A percentile compares a stretch with the other conserved stretches of the same genome.
These are phyloP conservation scores for Coccomyxa sp. DNA, from an alignment of 139 green algal genomes.

Conservation along the genomic window DNA sequence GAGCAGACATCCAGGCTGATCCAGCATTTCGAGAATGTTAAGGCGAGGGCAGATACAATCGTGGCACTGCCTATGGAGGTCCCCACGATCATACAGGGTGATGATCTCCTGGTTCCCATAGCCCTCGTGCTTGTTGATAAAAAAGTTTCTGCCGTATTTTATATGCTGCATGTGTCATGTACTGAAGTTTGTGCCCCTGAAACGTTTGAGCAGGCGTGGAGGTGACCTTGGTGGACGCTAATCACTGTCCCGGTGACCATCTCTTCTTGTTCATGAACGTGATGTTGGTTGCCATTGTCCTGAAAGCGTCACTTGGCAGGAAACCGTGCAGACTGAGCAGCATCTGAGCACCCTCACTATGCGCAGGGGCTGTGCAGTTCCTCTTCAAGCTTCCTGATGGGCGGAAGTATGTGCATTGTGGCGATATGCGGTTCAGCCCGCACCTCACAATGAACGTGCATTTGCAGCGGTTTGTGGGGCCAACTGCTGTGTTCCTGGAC, in stretches of 20 bases:
- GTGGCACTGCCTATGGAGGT: conserved; percentile 40
- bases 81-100: conserved; percentile 45
- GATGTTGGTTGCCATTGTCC: no score
- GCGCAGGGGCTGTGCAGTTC: conserved; percentile 53
- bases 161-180: no score
- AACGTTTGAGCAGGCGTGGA: conserved; percentile 27
- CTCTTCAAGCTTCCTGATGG: conserved; percentile 64
- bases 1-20: conserved; percentile 57
- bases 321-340: background rate
- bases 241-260: conserved; percentile 63
- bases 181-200: no score
- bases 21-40: conserved; percentile 32
- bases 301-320: no score
- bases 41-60: conserved; percentile 36
- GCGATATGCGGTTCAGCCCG: conserved; percentile 66
- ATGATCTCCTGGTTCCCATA: background rate
- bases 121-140: no score
- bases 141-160: no score
- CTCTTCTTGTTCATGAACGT: background rate
- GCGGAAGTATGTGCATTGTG: conserved; percentile 60
- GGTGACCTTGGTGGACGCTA: conserved; percentile 73
- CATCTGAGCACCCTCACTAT: background rate
- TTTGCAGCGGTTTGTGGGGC: conserved; percentile 40
- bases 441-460: conserved; percentile 40
- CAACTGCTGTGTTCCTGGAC: conserved; percentile 70